phyloP scores from a whole-genome alignment of 164 flowering plant species.

The Chimonanthus praecox region DNA sequence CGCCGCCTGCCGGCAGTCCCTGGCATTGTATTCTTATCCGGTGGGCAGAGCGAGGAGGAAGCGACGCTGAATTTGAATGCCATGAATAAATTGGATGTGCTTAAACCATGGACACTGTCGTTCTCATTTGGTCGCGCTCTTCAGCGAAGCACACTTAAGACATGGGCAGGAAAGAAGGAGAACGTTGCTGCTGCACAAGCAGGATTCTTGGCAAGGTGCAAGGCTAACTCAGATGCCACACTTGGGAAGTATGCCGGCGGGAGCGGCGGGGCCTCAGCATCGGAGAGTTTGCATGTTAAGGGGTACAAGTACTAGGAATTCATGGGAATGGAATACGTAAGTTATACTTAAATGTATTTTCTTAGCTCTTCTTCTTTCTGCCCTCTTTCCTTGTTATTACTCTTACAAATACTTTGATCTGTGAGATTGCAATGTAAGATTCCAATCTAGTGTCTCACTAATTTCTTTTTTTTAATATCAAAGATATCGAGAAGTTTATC shows the following conservation, averaged over 20 bases:
- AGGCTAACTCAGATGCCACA: conserved; percentile 75
- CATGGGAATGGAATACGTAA: background rate
- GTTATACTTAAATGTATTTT: too few relatives aligned
- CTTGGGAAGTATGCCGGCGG: conserved; percentile 67
- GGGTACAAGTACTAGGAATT: conserved; percentile 54
- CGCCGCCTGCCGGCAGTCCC: conserved; percentile 81
- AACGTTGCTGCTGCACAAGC: conserved; percentile 57
- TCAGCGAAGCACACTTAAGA: conserved; percentile 77
- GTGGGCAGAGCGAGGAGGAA: conserved; percentile 85
- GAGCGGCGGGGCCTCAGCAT: conserved; percentile 42
- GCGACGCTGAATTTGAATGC: conserved; percentile 73
- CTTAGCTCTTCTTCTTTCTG: background rate
- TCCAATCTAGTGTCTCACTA: background rate
- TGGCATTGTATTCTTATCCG: conserved; percentile 73
- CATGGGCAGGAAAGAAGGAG: conserved; percentile 77
- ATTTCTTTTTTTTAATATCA: too few relatives aligned
- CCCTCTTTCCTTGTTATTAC: background rate
- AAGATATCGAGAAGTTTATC: too few relatives aligned
- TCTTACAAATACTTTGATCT: background rate
- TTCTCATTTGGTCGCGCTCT: conserved; percentile 87
- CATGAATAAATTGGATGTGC: conserved; percentile 65
- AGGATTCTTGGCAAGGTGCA: conserved; percentile 60
- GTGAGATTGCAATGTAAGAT: background rate
- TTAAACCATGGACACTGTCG: conserved; percentile 83
- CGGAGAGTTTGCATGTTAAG: conserved; percentile 66